A percentile compares a stretch with the other conserved stretches of the same genome.
Evolutionary conservation across 225 moss, liverwort and hornwort genomes (phyloP).

Genomic region (Physcomitrium patens): DNA sequence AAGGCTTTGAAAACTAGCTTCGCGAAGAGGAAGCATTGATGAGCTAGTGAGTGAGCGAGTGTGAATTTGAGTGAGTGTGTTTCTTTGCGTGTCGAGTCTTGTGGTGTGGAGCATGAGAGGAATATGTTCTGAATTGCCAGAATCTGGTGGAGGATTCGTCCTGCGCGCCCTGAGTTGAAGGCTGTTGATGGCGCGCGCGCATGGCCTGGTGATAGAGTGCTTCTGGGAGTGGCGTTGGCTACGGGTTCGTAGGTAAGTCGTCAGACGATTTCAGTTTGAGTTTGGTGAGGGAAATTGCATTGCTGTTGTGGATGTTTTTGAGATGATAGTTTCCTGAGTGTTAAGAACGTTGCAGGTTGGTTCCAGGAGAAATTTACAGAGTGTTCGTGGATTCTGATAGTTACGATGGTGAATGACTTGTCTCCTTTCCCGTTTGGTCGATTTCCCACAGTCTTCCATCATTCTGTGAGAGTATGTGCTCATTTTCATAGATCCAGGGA

Average conservation of each 20-base stretch:
- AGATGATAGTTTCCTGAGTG: neutral
- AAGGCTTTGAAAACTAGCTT: neutral
- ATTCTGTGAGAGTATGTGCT: constrained; percentile 4
- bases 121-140: neutral
- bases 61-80: no score
- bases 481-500: neutral
- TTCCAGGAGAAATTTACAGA: constrained; percentile 1
- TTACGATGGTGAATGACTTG: neutral
- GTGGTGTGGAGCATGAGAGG: neutral
- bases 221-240: neutral
- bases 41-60: no score
- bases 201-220: neutral
- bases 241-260: constrained; percentile 20
- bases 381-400: neutral
- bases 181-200: neutral
- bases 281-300: neutral
- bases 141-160: constrained; percentile 1
- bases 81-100: neutral
- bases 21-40: neutral
- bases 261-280: neutral
- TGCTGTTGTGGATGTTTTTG: neutral
- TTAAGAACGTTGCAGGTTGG: constrained; percentile 1
- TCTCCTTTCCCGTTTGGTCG: neutral
- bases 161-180: neutral
- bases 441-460: neutral